Percentiles rank a stretch among this genome's conserved stretches.
Conservation (phyloP, 2,329 filamentous ascomycete genomes). For the Graphilbum fragrans region DNA sequence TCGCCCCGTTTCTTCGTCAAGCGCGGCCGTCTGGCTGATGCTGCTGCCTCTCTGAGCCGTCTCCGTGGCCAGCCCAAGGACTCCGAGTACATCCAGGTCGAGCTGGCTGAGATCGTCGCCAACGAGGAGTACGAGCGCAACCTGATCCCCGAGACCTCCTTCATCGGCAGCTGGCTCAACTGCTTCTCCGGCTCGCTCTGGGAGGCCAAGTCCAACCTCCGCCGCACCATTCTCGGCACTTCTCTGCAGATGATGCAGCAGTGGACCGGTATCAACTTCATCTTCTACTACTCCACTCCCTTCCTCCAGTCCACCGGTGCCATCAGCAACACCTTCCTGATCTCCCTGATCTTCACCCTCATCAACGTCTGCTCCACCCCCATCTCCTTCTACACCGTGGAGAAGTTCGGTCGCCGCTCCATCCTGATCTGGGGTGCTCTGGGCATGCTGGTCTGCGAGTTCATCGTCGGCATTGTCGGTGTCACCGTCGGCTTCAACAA, state of each 20-base stretch:
- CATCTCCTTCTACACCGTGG: slow-evolving; percentile 76
- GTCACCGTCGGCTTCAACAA: slow-evolving; percentile 45
- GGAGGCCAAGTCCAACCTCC: slow-evolving; percentile 53
- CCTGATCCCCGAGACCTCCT: slow-evolving; percentile 51
- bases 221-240: slow-evolving; percentile 58
- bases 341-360: slow-evolving; percentile 73
- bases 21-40: slow-evolving; percentile 55
- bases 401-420: slow-evolving; percentile 67
- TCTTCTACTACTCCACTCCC: slow-evolving; percentile 77
- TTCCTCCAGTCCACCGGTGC: slow-evolving; percentile 73
- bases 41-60: slow-evolving; percentile 47
- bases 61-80: slow-evolving; percentile 64
- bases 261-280: slow-evolving; percentile 77
- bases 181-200: slow-evolving; percentile 54
- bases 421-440: slow-evolving; percentile 68
- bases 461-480: slow-evolving; percentile 70
- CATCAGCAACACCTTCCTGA: slow-evolving; percentile 68
- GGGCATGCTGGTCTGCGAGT: slow-evolving; percentile 79
- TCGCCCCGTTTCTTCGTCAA: slow-evolving; percentile 80
- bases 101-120: slow-evolving; percentile 76
- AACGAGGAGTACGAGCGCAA: slow-evolving; percentile 78
- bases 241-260: slow-evolving; percentile 75
- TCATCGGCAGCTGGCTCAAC: slow-evolving; percentile 56
- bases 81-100: slow-evolving; percentile 64
- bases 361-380: slow-evolving; percentile 83